These are phyloP conservation scores for Vaccinium darrowii DNA, from an alignment of 148 eudicot species.

Conservation along the genomic window DNA sequence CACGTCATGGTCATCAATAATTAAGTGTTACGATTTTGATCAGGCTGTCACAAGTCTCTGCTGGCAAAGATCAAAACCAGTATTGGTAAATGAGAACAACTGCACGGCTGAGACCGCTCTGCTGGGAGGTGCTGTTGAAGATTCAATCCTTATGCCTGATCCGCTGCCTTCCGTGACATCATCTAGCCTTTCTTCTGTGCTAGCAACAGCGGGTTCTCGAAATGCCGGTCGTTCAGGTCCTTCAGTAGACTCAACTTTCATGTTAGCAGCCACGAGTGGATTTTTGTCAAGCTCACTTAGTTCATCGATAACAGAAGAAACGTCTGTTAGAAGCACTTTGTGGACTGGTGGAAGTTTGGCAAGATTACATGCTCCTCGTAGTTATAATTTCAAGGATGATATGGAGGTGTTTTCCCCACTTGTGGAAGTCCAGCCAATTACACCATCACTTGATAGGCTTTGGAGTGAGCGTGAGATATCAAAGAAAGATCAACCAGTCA, in stretches of 20 bases:
- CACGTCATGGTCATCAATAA: background rate
- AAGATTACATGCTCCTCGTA: conserved; percentile 73
- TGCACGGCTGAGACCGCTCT: conserved; percentile 82
- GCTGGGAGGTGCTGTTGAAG: conserved; percentile 81
- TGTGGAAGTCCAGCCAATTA: conserved; percentile 84
- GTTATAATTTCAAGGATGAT: conserved; percentile 74
- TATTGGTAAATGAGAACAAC: conserved; percentile 58
- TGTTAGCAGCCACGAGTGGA: conserved; percentile 36
- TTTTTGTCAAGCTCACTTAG: conserved; percentile 30
- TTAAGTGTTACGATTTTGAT: conserved; percentile 6
- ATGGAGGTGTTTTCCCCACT: conserved; percentile 99
- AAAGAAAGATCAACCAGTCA: conserved; percentile 50
- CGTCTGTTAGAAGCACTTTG: conserved; percentile 55
- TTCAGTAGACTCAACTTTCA: conserved; percentile 52
- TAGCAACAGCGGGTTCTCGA: conserved; percentile 54
- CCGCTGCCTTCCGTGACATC: conserved; percentile 73
- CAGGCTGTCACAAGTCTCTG: conserved; percentile 92
- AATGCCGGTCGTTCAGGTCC: conserved; percentile 40
- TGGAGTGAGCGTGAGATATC: conserved; percentile 58
- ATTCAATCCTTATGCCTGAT: conserved; percentile 93
- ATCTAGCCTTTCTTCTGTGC: conserved; percentile 46
- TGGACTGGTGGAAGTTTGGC: conserved; percentile 62
- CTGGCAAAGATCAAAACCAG: conserved; percentile 95
- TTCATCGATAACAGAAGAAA: conserved; percentile 49
- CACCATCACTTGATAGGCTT: conserved; percentile 76